phyloP scores from a whole-genome alignment of 2,329 filamentous ascomycete species.

The Trichoderma atroviride region DNA sequence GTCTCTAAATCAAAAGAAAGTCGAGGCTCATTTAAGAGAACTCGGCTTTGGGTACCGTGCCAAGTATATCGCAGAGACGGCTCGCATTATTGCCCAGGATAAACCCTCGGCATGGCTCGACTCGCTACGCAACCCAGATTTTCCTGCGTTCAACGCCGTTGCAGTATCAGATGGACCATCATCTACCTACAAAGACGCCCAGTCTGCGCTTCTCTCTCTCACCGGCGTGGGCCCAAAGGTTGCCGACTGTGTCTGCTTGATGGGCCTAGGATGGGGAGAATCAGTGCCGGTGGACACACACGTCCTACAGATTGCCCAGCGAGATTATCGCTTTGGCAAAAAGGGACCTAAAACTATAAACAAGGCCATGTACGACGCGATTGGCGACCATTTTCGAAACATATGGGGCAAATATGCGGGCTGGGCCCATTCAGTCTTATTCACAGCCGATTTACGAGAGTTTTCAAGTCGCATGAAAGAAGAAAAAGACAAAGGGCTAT shows the following conservation, averaged over 20 bases:
- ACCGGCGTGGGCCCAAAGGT: conserved; percentile 96
- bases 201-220: conserved; percentile 75
- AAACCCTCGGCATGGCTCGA: conserved; percentile 76
- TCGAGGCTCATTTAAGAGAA: conserved; percentile 77
- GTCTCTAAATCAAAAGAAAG: conserved; percentile 70
- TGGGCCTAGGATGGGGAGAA: conserved; percentile 95
- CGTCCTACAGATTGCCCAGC: conserved; percentile 96
- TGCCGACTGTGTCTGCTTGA: conserved; percentile 92
- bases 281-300: conserved; percentile 96
- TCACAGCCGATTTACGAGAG: conserved; percentile 85
- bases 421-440: conserved; percentile 96
- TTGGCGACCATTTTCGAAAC: conserved; percentile 84
- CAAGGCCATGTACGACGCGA: conserved; percentile 83
- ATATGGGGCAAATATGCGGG: conserved; percentile 94
- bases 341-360: conserved; percentile 83
- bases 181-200: conserved; percentile 75
- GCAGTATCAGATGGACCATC: conserved; percentile 48
- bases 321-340: conserved; percentile 92
- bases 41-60: conserved; percentile 95
- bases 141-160: conserved; percentile 54
- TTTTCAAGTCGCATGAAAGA: conserved; percentile 66
- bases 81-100: conserved; percentile 68
- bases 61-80: conserved; percentile 88
- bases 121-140: conserved; percentile 75
- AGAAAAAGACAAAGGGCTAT: conserved; percentile 19